These are phyloP conservation scores for Vaccinium macrocarpon DNA, from an alignment of 148 eudicot genomes.

Conservation along the genomic window DNA sequence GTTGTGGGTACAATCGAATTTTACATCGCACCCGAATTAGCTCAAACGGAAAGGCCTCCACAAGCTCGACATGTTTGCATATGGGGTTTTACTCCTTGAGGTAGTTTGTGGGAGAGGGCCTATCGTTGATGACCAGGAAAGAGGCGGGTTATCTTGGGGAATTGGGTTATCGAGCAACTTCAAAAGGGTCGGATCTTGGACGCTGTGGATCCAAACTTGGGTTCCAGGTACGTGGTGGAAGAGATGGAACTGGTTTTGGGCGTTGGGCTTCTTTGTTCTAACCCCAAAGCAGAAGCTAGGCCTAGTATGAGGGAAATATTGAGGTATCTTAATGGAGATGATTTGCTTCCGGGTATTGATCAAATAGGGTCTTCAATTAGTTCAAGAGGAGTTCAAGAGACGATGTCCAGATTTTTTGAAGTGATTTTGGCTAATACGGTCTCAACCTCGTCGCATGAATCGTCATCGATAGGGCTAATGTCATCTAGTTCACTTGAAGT, in stretches of 20 bases:
- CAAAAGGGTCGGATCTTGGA: slow-evolving; percentile 17
- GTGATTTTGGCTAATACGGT: not conserved
- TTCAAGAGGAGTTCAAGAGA: slow-evolving; percentile 8
- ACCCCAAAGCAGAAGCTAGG: slow-evolving; percentile 22
- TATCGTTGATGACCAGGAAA: not conserved
- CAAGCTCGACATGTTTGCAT: slow-evolving; percentile 28
- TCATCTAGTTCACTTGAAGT: not conserved
- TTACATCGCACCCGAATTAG: slow-evolving; percentile 39
- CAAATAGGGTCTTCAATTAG: slow-evolving; percentile 10
- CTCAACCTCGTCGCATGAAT: not conserved
- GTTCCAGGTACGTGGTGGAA: slow-evolving; percentile 3
- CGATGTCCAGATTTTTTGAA: slow-evolving; percentile 12
- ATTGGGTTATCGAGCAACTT: slow-evolving; percentile 25
- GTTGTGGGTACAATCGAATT: slow-evolving; percentile 40
- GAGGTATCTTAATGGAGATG: slow-evolving; percentile 30
- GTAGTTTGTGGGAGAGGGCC: slow-evolving; percentile 30
- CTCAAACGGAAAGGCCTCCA: slow-evolving; percentile 31
- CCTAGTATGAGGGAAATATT: slow-evolving; percentile 29
- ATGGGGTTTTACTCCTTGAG: slow-evolving; percentile 33
- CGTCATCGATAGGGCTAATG: not conserved
- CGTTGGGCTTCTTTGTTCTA: slow-evolving; percentile 18
- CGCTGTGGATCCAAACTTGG: slow-evolving; percentile 24
- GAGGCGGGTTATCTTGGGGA: slow-evolving; percentile 18
- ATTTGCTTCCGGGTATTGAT: slow-evolving; percentile 19
- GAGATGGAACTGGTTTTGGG: slow-evolving; percentile 33